phyloP scores from a whole-genome alignment of 2,329 filamentous ascomycete species.

The Colletotrichum musicola region DNA sequence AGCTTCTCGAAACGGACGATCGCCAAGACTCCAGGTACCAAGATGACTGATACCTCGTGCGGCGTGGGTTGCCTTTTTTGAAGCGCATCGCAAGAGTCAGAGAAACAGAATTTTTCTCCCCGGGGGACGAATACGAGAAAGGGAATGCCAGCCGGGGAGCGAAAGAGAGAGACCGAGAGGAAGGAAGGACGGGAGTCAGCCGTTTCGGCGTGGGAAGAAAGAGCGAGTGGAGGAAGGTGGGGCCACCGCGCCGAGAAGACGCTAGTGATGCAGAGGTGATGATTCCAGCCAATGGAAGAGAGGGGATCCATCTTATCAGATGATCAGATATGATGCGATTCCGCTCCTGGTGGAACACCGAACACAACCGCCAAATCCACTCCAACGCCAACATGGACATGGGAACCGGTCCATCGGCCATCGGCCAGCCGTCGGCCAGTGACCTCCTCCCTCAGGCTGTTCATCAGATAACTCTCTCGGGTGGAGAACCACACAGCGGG shows the following conservation, averaged over 20 bases:
- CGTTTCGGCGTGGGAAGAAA: conserved; percentile 5
- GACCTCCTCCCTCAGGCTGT: not conserved
- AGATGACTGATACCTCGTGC: conserved; percentile 16
- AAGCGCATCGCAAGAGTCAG: not conserved
- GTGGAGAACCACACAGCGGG: conserved; percentile 25
- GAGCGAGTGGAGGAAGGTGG: not conserved
- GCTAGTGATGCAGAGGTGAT: conserved; percentile 32
- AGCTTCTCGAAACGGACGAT: conserved; percentile 15
- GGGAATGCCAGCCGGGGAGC: not conserved
- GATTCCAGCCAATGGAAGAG: conserved; percentile 16
- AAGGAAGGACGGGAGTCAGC: conserved; percentile 9
- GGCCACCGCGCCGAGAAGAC: conserved; percentile 28
- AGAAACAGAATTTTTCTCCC: not conserved
- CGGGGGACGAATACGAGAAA: conserved; percentile 24
- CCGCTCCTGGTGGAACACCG: conserved; percentile 18
- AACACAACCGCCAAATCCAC: conserved; percentile 1
- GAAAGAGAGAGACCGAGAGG: not conserved
- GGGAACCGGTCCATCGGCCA: not conserved
- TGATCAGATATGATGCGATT: conserved; percentile 40
- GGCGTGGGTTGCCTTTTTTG: conserved; percentile 16
- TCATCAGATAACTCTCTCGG: conserved; percentile 34
- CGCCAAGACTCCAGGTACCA: conserved; percentile 15
- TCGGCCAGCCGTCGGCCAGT: not conserved
- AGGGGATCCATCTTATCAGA: conserved; percentile 40
- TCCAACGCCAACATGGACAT: not conserved